Evolutionary conservation across 495 filamentous ascomycete genomes (phyloP).

Genomic region (Xylaria telfairii): DNA sequence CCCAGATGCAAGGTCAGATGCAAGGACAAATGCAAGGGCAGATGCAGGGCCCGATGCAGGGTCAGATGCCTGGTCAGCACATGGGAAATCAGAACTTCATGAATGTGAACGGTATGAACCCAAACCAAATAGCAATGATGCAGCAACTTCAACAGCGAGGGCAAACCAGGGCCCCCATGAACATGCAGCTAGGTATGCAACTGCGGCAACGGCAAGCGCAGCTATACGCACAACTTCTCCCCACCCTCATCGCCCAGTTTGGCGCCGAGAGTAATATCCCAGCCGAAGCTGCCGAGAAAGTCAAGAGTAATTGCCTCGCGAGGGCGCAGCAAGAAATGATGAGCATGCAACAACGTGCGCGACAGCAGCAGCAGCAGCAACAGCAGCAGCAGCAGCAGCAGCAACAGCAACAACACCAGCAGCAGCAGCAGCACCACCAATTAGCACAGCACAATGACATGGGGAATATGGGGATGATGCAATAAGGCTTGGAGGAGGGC

Average conservation of each 20-base stretch:
- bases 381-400: slow-evolving; percentile 43
- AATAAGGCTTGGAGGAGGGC: slow-evolving; percentile 35
- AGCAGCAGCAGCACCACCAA: slow-evolving; percentile 39
- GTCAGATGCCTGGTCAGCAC: slow-evolving; percentile 42
- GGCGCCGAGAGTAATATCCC: slow-evolving; percentile 40
- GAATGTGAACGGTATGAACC: slow-evolving; percentile 43
- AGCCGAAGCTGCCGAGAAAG: slow-evolving; percentile 41
- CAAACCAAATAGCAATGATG: slow-evolving; percentile 47
- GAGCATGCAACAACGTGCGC: slow-evolving; percentile 47
- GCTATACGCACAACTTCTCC: slow-evolving; percentile 55
- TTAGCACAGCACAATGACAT: slow-evolving; percentile 44
- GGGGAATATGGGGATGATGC: slow-evolving; percentile 48
- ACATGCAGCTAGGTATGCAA: slow-evolving; percentile 36
- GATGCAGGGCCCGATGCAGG: slow-evolving; percentile 42
- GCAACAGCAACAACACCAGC: slow-evolving; percentile 47
- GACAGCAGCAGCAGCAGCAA: slow-evolving; percentile 44
- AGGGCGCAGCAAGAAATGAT: slow-evolving; percentile 35
- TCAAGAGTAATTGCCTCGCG: slow-evolving; percentile 33
- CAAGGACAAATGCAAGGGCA: slow-evolving; percentile 43
- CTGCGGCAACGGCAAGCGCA: slow-evolving; percentile 43
- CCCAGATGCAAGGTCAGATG: slow-evolving; percentile 47
- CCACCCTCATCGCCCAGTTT: slow-evolving; percentile 48
- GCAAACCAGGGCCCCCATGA: slow-evolving; percentile 23
- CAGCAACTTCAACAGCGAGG: slow-evolving; percentile 41
- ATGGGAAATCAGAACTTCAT: slow-evolving; percentile 44